phyloP scores from a whole-genome alignment of 2,329 filamentous ascomycete species.

The Pseudocercospora pini-densiflorae region DNA sequence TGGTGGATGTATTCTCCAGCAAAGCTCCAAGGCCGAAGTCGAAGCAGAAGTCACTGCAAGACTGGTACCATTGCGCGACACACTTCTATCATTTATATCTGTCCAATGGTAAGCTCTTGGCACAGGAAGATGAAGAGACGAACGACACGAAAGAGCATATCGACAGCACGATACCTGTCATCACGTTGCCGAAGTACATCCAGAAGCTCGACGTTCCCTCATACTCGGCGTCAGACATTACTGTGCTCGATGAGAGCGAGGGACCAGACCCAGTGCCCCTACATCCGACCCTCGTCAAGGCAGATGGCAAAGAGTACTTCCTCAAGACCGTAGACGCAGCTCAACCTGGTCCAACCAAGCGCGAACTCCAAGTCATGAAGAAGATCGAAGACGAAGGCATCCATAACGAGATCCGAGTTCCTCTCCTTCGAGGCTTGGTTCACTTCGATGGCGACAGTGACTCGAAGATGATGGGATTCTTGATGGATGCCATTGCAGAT shows the following conservation, averaged over 20 bases:
- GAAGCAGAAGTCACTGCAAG: constrained; percentile 29
- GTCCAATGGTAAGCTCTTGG: constrained; percentile 32
- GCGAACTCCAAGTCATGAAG: constrained; percentile 39
- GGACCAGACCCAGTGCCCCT: constrained; percentile 34
- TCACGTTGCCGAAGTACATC: constrained; percentile 42
- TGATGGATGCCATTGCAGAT: constrained; percentile 39
- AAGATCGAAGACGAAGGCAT: constrained; percentile 35
- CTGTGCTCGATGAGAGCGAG: constrained; percentile 26
- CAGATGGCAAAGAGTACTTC: constrained; percentile 33
- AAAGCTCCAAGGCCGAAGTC: constrained; percentile 14
- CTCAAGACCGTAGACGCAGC: constrained; percentile 40
- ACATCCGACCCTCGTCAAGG: constrained; percentile 33
- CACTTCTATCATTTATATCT: constrained; percentile 37
- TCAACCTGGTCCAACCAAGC: constrained; percentile 39
- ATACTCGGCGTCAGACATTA: constrained; percentile 33
- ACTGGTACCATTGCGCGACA: constrained; percentile 39
- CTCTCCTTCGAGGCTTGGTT: constrained; percentile 38
- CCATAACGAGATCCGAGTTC: constrained; percentile 37
- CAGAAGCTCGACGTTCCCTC: constrained; percentile 34
- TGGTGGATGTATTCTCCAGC: constrained; percentile 23
- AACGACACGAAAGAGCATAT: constrained; percentile 29
- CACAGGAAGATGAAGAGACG: constrained; percentile 31
- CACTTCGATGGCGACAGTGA: constrained; percentile 25
- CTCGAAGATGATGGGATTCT: constrained; percentile 39
- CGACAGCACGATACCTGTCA: constrained; percentile 32